phyloP scores from a whole-genome alignment of 352 stramenopile genomes.

The Pythium myriotylum region DNA sequence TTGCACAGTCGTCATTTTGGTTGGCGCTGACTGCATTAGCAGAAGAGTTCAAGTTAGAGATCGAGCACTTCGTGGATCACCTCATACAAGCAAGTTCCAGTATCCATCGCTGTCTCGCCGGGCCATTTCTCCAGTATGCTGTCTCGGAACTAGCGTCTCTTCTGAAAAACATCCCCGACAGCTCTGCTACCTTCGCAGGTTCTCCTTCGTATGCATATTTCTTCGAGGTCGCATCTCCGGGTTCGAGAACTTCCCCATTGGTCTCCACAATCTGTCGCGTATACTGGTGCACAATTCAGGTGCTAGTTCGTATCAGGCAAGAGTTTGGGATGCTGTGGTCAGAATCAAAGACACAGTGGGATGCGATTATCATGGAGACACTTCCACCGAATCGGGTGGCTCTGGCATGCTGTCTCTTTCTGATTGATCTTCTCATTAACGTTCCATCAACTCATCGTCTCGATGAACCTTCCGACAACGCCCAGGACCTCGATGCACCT shows the following conservation, averaged over 20 bases:
- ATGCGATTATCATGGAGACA: conserved; percentile 17
- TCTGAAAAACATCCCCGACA: conserved; percentile 65
- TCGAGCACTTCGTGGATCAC: background rate
- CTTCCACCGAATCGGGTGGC: conserved; percentile 48
- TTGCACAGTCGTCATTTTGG: background rate
- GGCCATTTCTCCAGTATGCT: background rate
- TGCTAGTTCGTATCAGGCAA: conserved; percentile 40
- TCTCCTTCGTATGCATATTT: conserved; percentile 69
- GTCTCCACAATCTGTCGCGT: conserved; percentile 53
- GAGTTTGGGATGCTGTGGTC: conserved; percentile 8
- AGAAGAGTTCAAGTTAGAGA: conserved; percentile 2
- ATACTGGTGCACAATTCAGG: conserved; percentile 64
- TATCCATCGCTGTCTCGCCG: conserved; percentile 1
- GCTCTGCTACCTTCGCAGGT: conserved; percentile 48
- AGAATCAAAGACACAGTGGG: conserved; percentile 1
- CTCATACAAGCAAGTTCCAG: background rate
- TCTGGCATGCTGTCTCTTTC: conserved; percentile 61
- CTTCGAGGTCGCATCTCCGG: conserved; percentile 59
- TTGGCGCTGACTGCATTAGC: background rate
- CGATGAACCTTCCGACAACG: conserved; percentile 23
- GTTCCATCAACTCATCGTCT: conserved; percentile 63
- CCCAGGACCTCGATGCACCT: conserved; percentile 30
- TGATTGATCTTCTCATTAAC: conserved; percentile 74
- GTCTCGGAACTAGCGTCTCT: conserved; percentile 37
- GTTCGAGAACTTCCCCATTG: conserved; percentile 54